phyloP scores from a whole-genome alignment of 177 flowering plant species.

The Tripterygium wilfordii region DNA sequence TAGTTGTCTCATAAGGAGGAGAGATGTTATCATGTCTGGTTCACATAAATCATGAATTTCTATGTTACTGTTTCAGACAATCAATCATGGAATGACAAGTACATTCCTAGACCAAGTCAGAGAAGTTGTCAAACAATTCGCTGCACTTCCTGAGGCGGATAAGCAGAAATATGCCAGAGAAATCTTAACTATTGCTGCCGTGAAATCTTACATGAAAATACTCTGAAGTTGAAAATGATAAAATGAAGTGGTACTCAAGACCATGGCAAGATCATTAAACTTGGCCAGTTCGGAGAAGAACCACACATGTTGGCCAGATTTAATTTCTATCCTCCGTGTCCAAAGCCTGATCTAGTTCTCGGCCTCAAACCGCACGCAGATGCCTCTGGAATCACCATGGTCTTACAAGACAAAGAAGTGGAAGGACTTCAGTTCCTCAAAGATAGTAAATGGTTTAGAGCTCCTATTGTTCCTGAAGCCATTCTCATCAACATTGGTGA shows the following conservation, averaged over 20 bases:
- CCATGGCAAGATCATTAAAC: slow-evolving; percentile 31
- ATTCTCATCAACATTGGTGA: slow-evolving; percentile 28
- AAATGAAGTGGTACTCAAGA: slow-evolving; percentile 19
- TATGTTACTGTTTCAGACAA: slow-evolving; percentile 35
- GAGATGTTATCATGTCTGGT: too few relatives aligned
- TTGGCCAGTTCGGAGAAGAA: slow-evolving; percentile 21
- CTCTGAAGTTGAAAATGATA: slow-evolving; percentile 13
- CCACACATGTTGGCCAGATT: slow-evolving; percentile 16
- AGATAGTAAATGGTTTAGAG: slow-evolving; percentile 24
- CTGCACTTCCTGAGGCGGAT: slow-evolving; percentile 36
- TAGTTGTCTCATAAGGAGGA: too few relatives aligned
- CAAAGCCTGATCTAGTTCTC: slow-evolving; percentile 31
- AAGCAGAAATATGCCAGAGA: slow-evolving; percentile 23
- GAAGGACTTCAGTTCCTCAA: slow-evolving; percentile 32
- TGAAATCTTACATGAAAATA: slow-evolving; percentile 23
- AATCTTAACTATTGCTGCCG: slow-evolving; percentile 18
- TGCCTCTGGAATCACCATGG: slow-evolving; percentile 22
- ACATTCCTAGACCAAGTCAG: slow-evolving; percentile 32
- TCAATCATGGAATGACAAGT: slow-evolving; percentile 37
- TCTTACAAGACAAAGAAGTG: slow-evolving; percentile 32
- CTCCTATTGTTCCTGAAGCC: slow-evolving; percentile 24
- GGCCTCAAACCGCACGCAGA: slow-evolving; percentile 41
- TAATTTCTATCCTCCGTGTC: slow-evolving; percentile 28
- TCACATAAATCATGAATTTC: too few relatives aligned
- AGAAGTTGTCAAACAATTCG: slow-evolving; percentile 21